Percentiles rank a stretch among this genome's conserved stretches.
phyloP scores from a whole-genome alignment of 2,329 filamentous ascomycete genomes.

The Chaetomium olivaceum region DNA sequence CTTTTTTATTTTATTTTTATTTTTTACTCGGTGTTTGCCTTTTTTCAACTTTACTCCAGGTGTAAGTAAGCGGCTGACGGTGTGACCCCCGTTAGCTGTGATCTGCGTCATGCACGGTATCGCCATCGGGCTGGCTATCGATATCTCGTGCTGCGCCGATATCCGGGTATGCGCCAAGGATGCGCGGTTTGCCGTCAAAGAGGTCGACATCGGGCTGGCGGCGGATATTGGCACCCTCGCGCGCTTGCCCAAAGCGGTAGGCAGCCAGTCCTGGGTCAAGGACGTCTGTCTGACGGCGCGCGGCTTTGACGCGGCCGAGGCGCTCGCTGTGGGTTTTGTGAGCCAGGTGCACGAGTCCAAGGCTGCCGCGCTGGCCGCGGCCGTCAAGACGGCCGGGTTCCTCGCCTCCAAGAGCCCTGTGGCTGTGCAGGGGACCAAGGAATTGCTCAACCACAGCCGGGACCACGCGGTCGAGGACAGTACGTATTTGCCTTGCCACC shows the following conservation, averaged over 20 bases:
- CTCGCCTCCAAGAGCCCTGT: slow-evolving; percentile 84
- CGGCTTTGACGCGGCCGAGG: slow-evolving; percentile 68
- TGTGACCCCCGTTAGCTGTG: slow-evolving; percentile 57
- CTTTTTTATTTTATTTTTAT: background rate
- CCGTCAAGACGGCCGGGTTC: slow-evolving; percentile 60
- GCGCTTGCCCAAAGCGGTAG: slow-evolving; percentile 71
- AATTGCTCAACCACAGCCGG: slow-evolving; percentile 77
- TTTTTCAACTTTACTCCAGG: background rate
- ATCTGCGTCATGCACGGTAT: slow-evolving; percentile 80
- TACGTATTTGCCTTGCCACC: slow-evolving; percentile 43
- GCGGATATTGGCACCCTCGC: slow-evolving; percentile 77
- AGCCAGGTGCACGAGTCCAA: slow-evolving; percentile 65
- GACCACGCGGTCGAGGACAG: slow-evolving; percentile 78
- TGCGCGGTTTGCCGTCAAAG: slow-evolving; percentile 70
- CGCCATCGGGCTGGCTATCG: slow-evolving; percentile 74
- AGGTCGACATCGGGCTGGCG: slow-evolving; percentile 79
- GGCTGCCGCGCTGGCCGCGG: slow-evolving; percentile 61
- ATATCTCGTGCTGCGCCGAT: slow-evolving; percentile 69
- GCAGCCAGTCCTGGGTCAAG: slow-evolving; percentile 73
- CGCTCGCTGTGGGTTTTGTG: slow-evolving; percentile 68
- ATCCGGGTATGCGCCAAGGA: slow-evolving; percentile 64
- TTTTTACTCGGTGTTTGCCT: background rate
- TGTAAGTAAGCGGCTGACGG: background rate
- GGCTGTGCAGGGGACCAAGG: slow-evolving; percentile 84
- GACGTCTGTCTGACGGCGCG: slow-evolving; percentile 73